These are phyloP conservation scores for Trichoderma virens DNA, from an alignment of 495 filamentous ascomycete species.

Conservation along the genomic window DNA sequence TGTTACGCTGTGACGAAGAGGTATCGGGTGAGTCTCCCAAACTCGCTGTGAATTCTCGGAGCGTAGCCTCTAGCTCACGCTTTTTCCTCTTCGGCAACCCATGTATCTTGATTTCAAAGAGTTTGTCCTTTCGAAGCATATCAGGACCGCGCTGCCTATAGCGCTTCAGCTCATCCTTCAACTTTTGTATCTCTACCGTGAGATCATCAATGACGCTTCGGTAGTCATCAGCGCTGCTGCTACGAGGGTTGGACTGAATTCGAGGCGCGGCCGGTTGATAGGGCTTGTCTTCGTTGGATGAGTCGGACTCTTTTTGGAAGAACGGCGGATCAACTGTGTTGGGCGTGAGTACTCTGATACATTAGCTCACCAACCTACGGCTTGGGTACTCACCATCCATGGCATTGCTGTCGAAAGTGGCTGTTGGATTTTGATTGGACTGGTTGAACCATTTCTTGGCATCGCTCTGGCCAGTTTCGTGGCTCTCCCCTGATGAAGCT, in stretches of 20 bases:
- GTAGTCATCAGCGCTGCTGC: constrained; percentile 50
- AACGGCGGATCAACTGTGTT: constrained; percentile 46
- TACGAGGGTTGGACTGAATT: constrained; percentile 27
- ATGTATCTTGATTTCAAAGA: constrained; percentile 72
- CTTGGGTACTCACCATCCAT: constrained; percentile 27
- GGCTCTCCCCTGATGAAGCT: constrained; percentile 35
- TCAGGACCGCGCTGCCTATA: constrained; percentile 56
- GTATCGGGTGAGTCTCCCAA: constrained; percentile 38
- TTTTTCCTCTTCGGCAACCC: constrained; percentile 58
- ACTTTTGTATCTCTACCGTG: constrained; percentile 61
- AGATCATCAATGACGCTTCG: constrained; percentile 66
- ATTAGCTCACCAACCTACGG: not conserved
- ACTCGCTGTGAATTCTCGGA: constrained; percentile 56
- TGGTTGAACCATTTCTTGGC: constrained; percentile 39
- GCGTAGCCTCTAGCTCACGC: constrained; percentile 61
- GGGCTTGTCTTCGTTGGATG: constrained; percentile 30
- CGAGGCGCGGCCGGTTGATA: constrained; percentile 11
- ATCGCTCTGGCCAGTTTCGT: constrained; percentile 31
- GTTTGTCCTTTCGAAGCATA: constrained; percentile 53
- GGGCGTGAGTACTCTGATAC: not conserved
- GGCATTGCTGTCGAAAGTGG: constrained; percentile 20
- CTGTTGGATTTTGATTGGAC: constrained; percentile 34
- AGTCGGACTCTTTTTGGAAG: constrained; percentile 38
- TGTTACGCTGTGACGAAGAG: constrained; percentile 24
- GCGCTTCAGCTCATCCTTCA: constrained; percentile 60